Evolutionary conservation across 2,329 filamentous ascomycete species (phyloP).

Genomic region (Geoglossum cookeanum): DNA sequence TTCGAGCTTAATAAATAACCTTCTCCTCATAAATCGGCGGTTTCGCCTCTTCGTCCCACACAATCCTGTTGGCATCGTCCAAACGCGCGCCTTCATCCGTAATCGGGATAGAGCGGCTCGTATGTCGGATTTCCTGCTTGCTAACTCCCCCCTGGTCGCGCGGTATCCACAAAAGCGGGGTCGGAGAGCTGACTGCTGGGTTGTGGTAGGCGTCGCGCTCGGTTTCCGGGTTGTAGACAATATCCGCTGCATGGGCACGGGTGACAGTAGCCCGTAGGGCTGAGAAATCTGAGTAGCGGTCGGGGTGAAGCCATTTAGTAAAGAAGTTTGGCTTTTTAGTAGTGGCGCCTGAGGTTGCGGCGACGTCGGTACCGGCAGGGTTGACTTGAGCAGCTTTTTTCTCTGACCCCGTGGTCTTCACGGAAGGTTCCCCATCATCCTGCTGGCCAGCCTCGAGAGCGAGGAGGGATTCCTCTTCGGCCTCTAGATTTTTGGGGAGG

Average conservation of each 20-base stretch:
- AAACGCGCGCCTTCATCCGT: conserved; percentile 59
- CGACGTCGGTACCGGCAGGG: neutral
- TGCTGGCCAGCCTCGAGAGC: conserved; percentile 18
- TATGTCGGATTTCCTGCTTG: conserved; percentile 57
- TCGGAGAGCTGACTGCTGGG: conserved; percentile 42
- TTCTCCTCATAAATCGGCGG: conserved; percentile 42
- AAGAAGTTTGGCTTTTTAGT: conserved; percentile 39
- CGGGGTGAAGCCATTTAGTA: conserved; percentile 55
- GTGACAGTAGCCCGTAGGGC: conserved; percentile 37
- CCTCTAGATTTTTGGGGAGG: conserved; percentile 53
- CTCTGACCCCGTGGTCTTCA: conserved; percentile 10
- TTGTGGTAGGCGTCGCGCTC: conserved; percentile 55
- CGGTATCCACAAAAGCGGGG: conserved; percentile 71
- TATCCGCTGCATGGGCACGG: conserved; percentile 44
- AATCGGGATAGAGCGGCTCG: conserved; percentile 51
- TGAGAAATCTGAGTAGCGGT: conserved; percentile 35
- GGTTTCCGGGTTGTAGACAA: conserved; percentile 40
- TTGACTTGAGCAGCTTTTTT: neutral
- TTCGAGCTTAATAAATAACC: conserved; percentile 26
- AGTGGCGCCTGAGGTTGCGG: conserved; percentile 4
- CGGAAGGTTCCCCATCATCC: conserved; percentile 11
- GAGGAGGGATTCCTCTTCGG: conserved; percentile 33
- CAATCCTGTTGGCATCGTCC: conserved; percentile 48
- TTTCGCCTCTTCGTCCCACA: conserved; percentile 36
- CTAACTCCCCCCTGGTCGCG: conserved; percentile 56